These are phyloP conservation scores for Gigaspora rosea DNA, from an alignment of 192 early-diverging fungal species.

Conservation along the genomic window DNA sequence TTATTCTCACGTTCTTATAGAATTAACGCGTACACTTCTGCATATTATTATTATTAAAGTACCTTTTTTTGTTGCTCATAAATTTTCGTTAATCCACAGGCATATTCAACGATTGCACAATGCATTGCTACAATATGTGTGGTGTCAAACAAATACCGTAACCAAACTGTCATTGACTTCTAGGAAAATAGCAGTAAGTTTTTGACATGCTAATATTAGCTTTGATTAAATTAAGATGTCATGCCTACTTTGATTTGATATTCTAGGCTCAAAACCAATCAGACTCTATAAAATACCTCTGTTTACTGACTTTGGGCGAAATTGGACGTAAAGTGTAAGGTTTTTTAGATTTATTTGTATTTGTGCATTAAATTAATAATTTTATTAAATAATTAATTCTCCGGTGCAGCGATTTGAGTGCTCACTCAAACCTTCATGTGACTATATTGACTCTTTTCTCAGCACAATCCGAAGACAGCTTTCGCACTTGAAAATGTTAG, in stretches of 20 bases:
- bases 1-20: constrained; percentile 56
- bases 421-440: constrained; percentile 54
- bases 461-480: constrained; percentile 76
- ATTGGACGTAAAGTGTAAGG: constrained; percentile 73
- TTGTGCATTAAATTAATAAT: not conserved
- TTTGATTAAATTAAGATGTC: not conserved
- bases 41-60: no score
- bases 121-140: constrained; percentile 69
- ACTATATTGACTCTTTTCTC: constrained; percentile 67
- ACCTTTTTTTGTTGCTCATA: not conserved
- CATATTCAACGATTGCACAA: constrained; percentile 73
- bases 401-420: constrained; percentile 55
- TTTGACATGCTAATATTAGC: not conserved
- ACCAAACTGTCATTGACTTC: constrained; percentile 55
- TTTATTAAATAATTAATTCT: not conserved
- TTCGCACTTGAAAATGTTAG: constrained; percentile 83
- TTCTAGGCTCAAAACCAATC: constrained; percentile 36
- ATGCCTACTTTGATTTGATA: not conserved
- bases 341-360: not conserved
- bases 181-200: constrained; percentile 45
- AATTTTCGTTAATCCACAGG: constrained; percentile 33
- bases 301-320: constrained; percentile 77
- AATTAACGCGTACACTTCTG: constrained; percentile 50
- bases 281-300: constrained; percentile 62
- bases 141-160: constrained; percentile 41